phyloP scores from a whole-genome alignment of 225 moss, liverwort and hornwort species.

The Sphagnum contortum region DNA sequence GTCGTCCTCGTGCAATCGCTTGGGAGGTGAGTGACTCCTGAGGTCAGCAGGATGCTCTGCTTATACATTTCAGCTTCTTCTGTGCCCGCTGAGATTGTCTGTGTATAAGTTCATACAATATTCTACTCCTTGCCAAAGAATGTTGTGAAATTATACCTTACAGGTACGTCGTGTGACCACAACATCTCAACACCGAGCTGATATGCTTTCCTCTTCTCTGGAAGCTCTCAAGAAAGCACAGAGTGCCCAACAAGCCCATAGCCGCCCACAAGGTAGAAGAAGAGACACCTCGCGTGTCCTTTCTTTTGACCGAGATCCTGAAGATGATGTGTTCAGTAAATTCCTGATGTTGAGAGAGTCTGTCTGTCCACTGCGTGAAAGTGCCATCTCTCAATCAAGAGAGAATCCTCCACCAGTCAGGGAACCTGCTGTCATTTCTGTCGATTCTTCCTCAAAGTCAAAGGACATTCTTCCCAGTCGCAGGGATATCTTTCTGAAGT shows the following conservation, averaged over 20 bases:
- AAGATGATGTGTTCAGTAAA: constrained; percentile 18
- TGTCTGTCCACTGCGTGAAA: neutral
- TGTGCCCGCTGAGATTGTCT: too few species aligned
- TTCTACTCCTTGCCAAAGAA: too few species aligned
- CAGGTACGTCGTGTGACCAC: constrained; percentile 21
- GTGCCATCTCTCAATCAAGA: constrained; percentile 10
- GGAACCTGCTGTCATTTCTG: constrained; percentile 13
- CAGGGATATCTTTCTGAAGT: constrained; percentile 21
- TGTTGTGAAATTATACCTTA: neutral
- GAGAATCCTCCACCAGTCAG: constrained; percentile 22
- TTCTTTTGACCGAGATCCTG: constrained; percentile 11
- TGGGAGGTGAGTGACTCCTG: constrained; percentile 22
- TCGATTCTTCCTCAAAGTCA: constrained; percentile 14
- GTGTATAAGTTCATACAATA: too few species aligned
- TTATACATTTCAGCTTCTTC: too few species aligned
- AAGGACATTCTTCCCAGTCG: constrained; percentile 12
- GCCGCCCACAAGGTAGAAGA: constrained; percentile 31
- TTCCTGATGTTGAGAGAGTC: constrained; percentile 17
- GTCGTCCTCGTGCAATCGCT: constrained; percentile 21
- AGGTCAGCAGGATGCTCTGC: too few species aligned
- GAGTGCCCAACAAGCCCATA: constrained; percentile 8
- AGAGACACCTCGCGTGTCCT: constrained; percentile 17
- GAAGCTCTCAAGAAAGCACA: constrained; percentile 34
- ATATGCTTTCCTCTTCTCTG: constrained; percentile 30
- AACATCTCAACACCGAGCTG: constrained; percentile 28